Percentiles rank a stretch among this genome's conserved stretches.
These are phyloP conservation scores for Eimeria necatrix DNA, from an alignment of 169 alveolate species.

Conservation along the genomic window DNA sequence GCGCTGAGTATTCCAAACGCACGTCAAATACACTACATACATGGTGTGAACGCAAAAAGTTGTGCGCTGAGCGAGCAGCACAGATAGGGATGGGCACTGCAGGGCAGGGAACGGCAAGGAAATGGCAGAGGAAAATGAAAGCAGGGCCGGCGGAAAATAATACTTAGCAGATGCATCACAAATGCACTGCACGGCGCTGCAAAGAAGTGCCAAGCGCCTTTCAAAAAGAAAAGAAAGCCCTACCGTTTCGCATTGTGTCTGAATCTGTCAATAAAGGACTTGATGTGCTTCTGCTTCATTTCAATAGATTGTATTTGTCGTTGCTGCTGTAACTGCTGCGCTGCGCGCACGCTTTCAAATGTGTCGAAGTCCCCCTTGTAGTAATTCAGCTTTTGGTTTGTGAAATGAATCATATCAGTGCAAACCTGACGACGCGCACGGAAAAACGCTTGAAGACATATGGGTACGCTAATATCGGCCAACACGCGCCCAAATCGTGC, in stretches of 20 bases:
- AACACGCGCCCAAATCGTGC: no score
- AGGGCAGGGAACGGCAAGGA: neutral
- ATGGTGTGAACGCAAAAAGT: neutral
- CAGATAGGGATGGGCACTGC: neutral
- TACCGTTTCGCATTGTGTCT: constrained; percentile 82
- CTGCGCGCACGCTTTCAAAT: constrained; percentile 95
- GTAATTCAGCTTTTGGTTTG: constrained; percentile 90
- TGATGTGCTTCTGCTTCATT: constrained; percentile 95
- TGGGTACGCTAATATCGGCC: neutral
- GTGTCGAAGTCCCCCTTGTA: constrained; percentile 97
- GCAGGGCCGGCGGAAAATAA: neutral
- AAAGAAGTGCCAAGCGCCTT: neutral
- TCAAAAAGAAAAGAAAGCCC: no score
- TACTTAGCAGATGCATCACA: neutral
- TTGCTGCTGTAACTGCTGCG: constrained; percentile 88
- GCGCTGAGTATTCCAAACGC: constrained; percentile 56
- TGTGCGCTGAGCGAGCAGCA: neutral
- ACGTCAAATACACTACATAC: neutral
- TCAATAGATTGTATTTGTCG: constrained; percentile 94
- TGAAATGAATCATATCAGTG: constrained; percentile 97
- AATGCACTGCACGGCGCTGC: neutral
- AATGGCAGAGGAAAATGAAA: neutral
- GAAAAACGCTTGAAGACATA: neutral
- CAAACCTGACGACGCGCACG: constrained; percentile 86
- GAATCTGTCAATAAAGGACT: constrained; percentile 94